Percentiles rank a stretch among this genome's conserved stretches.
Conservation (phyloP, 2,329 filamentous ascomycete species). For the Gnomoniopsis smithogilvyi region DNA sequence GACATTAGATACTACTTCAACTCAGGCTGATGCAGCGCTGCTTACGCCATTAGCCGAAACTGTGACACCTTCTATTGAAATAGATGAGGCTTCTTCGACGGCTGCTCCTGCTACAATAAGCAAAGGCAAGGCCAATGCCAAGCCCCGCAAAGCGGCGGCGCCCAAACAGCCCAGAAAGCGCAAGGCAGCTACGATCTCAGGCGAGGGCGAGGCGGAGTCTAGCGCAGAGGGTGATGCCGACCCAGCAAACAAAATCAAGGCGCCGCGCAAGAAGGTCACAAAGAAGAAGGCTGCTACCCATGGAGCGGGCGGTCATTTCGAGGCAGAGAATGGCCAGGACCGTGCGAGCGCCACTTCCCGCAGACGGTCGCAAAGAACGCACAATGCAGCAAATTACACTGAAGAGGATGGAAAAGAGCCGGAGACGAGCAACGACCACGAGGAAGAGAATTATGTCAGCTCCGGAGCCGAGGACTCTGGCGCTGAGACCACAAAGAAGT, state of each 20-base stretch:
- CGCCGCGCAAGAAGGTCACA: constrained; percentile 16
- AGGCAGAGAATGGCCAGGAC: constrained; percentile 18
- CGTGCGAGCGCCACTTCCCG: constrained; percentile 18
- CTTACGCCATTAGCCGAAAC: neutral
- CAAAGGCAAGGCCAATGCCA: neutral
- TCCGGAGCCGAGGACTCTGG: constrained; percentile 5
- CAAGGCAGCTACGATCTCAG: constrained; percentile 12
- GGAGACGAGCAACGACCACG: constrained; percentile 17
- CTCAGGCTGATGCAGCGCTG: neutral
- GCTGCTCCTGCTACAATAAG: neutral
- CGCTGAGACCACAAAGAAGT: constrained; percentile 21
- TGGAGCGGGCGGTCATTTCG: constrained; percentile 7
- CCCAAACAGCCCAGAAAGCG: constrained; percentile 21
- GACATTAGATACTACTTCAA: neutral
- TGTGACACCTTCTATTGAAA: constrained; percentile 4
- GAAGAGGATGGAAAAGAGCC: neutral
- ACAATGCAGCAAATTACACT: constrained; percentile 4
- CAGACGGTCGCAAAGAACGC: constrained; percentile 17
- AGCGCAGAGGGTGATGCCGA: constrained; percentile 3
- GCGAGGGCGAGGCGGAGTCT: constrained; percentile 16
- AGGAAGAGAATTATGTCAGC: constrained; percentile 22
- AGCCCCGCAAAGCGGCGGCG: constrained; percentile 8
- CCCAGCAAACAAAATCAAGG: constrained; percentile 21
- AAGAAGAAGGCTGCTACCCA: constrained; percentile 19
- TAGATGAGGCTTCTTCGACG: constrained; percentile 7